Percentiles rank a stretch among this genome's conserved stretches.
Evolutionary conservation across 306 rosid genomes (phyloP).

Genomic region (Prosopis cineraria): DNA sequence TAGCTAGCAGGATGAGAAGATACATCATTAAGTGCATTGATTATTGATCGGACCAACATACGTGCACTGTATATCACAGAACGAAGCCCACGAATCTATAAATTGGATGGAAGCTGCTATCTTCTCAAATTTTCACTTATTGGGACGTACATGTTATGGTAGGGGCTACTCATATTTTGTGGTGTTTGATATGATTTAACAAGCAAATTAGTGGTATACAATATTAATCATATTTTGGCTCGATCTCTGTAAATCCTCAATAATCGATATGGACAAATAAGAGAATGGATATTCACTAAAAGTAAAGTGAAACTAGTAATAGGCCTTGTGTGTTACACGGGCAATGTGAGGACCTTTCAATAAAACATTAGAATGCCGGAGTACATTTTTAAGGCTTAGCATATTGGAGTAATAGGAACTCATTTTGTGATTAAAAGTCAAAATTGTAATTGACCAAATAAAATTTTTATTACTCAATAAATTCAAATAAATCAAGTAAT

Average conservation of each 20-base stretch:
- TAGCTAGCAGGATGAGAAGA: too few species aligned
- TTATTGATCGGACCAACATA: not conserved
- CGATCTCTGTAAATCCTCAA: not conserved
- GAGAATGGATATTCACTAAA: not conserved
- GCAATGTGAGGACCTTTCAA: too few species aligned
- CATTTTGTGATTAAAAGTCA: too few species aligned
- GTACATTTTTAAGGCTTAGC: too few species aligned
- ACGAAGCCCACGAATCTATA: not conserved
- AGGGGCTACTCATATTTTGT: too few species aligned
- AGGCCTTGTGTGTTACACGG: too few species aligned
- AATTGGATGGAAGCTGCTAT: not conserved
- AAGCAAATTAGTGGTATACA: too few species aligned
- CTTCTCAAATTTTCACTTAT: not conserved
- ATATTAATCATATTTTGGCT: not conserved
- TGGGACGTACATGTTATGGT: not conserved
- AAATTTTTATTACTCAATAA: too few species aligned
- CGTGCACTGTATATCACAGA: not conserved
- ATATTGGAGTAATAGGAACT: too few species aligned
- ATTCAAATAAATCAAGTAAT: too few species aligned
- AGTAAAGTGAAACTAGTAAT: not conserved
- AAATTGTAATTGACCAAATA: too few species aligned
- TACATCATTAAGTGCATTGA: not conserved
- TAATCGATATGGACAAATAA: not conserved
- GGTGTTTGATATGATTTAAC: not conserved
- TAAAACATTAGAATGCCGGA: too few species aligned